These are phyloP conservation scores for Myrica gale DNA, from an alignment of 306 rosid species.

Conservation along the genomic window DNA sequence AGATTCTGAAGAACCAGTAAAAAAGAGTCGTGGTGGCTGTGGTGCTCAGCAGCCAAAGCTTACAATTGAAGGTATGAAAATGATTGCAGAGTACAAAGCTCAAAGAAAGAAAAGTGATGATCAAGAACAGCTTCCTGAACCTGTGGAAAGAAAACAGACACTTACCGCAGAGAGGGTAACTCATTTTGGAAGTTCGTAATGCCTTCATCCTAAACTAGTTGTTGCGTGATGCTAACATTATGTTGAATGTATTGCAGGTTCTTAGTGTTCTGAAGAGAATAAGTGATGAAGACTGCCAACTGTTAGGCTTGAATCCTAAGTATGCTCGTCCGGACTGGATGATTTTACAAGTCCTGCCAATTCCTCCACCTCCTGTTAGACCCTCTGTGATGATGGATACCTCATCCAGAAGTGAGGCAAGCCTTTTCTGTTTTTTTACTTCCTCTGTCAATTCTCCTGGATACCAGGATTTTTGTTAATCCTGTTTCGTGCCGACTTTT, in stretches of 20 bases:
- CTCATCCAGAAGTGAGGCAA: slow-evolving; percentile 97
- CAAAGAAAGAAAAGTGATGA: slow-evolving; percentile 94
- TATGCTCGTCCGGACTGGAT: slow-evolving; percentile 98
- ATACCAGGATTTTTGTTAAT: background rate
- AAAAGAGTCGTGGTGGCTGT: slow-evolving; percentile 93
- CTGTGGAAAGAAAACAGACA: slow-evolving; percentile 92
- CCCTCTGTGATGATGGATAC: slow-evolving; percentile 99
- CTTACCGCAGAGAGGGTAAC: slow-evolving; percentile 90
- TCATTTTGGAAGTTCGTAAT: background rate
- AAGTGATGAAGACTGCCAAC: slow-evolving; percentile 86
- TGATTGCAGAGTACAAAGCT: slow-evolving; percentile 81
- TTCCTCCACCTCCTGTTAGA: slow-evolving; percentile 98
- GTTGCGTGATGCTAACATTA: slow-evolving; percentile 16
- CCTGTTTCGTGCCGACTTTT: slow-evolving; percentile 21
- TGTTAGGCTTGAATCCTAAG: slow-evolving; percentile 86
- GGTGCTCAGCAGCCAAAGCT: slow-evolving; percentile 99
- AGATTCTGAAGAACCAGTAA: slow-evolving; percentile 69
- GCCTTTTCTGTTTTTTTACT: slow-evolving; percentile 23
- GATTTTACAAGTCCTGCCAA: slow-evolving; percentile 98
- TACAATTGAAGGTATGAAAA: slow-evolving; percentile 87
- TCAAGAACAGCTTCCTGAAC: slow-evolving; percentile 96
- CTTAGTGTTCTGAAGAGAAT: slow-evolving; percentile 86
- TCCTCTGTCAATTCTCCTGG: background rate
- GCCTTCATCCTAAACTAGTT: background rate
- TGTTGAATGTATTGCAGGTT: slow-evolving; percentile 54